phyloP scores from a whole-genome alignment of 352 stramenopile genomes.

The Phytophthora litchii region DNA sequence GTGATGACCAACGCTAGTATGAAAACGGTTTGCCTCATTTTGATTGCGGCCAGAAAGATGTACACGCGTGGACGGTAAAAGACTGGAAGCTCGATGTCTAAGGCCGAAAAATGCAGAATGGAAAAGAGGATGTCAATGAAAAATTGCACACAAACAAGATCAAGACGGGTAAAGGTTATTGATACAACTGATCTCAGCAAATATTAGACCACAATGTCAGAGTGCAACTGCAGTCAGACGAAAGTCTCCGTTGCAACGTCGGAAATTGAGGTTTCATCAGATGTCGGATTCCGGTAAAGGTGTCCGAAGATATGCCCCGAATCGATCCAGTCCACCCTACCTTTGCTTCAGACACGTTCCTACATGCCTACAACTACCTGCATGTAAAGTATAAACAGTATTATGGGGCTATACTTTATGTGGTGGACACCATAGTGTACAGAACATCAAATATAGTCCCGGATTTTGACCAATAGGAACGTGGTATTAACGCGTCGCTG shows the following conservation, averaged over 20 bases:
- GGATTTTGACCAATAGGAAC: too few relatives aligned
- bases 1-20: slow-evolving; percentile 4
- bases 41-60: neutral
- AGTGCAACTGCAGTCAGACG: slow-evolving; percentile 1
- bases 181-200: neutral
- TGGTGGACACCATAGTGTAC: neutral
- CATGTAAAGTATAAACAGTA: too few relatives aligned
- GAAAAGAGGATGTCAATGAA: slow-evolving; percentile 1
- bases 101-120: slow-evolving; percentile 17
- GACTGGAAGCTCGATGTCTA: neutral
- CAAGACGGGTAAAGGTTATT: slow-evolving; percentile 9
- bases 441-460: too few relatives aligned
- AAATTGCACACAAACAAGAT: neutral
- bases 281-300: slow-evolving; percentile 12
- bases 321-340: slow-evolving; percentile 12
- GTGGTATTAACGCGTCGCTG: neutral
- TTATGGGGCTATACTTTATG: too few relatives aligned
- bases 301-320: slow-evolving; percentile 8
- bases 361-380: too few relatives aligned
- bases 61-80: slow-evolving; percentile 12
- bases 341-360: too few relatives aligned
- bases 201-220: slow-evolving; percentile 6
- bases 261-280: too few relatives aligned
- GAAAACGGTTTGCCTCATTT: slow-evolving; percentile 9
- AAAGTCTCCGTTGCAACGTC: too few relatives aligned